phyloP scores from a whole-genome alignment of 1,284 basidiomycete genomes.

The Rhodotorula sp. region DNA sequence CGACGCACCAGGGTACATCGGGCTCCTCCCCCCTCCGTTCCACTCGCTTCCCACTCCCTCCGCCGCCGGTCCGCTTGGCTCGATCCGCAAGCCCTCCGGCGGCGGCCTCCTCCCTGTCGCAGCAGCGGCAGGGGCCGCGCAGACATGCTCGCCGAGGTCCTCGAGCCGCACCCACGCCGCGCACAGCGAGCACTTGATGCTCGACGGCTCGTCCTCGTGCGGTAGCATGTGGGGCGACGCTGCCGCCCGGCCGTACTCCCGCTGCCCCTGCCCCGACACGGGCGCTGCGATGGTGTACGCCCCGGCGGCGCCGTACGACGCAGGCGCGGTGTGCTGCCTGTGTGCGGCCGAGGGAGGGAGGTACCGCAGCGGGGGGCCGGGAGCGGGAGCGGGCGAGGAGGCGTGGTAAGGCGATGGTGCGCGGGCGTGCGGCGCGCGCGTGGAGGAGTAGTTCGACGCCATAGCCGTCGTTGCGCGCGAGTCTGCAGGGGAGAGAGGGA shows the following conservation, averaged over 20 bases:
- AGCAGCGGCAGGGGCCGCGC: conserved; percentile 3
- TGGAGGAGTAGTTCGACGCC: no score
- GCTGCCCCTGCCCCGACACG: no score
- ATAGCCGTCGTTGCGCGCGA: no score
- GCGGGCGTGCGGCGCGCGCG: not conserved
- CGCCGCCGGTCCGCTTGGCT: not conserved
- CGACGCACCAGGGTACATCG: conserved; percentile 4
- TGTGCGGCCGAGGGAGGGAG: not conserved
- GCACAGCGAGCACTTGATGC: conserved; percentile 30
- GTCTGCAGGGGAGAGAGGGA: no score
- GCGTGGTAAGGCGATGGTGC: not conserved
- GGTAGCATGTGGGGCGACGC: not conserved
- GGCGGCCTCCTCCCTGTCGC: conserved; percentile 4
- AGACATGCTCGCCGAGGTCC: conserved; percentile 30
- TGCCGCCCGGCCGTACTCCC: not conserved
- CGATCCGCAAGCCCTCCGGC: not conserved
- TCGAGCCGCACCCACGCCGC: conserved; percentile 19
- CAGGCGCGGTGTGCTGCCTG: not conserved
- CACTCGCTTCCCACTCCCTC: not conserved
- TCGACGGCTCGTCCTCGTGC: not conserved
- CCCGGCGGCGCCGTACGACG: not conserved
- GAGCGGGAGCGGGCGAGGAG: not conserved
- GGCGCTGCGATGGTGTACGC: not conserved
- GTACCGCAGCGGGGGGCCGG: not conserved
- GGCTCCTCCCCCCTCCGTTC: conserved; percentile 2